These are phyloP conservation scores for Cicer judaicum DNA, from an alignment of 306 rosid genomes.

Conservation along the genomic window DNA sequence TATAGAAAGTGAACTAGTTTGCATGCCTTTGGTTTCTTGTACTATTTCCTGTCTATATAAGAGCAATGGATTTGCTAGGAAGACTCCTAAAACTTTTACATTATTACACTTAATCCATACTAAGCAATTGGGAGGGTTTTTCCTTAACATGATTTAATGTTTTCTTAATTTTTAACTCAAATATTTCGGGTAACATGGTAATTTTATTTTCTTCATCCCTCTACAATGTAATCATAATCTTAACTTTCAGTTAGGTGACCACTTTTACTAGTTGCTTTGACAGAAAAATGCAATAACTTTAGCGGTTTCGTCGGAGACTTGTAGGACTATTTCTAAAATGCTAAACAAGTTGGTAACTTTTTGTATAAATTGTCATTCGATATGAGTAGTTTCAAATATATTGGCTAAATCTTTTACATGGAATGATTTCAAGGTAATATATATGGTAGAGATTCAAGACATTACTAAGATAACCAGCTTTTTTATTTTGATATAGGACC, in stretches of 20 bases:
- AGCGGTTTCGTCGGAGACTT: conserved; percentile 70
- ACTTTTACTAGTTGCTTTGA: conserved; percentile 42
- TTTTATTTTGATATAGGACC: conserved; percentile 91
- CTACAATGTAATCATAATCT: conserved; percentile 26
- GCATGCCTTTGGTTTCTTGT: not conserved
- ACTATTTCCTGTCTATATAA: not conserved
- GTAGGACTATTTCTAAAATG: conserved; percentile 60
- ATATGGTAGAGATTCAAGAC: conserved; percentile 91
- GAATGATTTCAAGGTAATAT: conserved; percentile 68
- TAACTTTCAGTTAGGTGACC: conserved; percentile 5
- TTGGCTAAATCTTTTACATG: conserved; percentile 32
- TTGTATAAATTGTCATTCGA: conserved; percentile 32
- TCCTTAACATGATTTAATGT: conserved; percentile 27
- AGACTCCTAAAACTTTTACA: not conserved
- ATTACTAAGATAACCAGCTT: conserved; percentile 77
- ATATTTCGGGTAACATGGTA: conserved; percentile 59
- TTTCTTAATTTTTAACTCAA: conserved; percentile 24
- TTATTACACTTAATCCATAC: conserved; percentile 4
- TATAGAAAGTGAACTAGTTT: conserved; percentile 14
- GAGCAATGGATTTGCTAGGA: conserved; percentile 31
- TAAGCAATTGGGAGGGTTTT: not conserved
- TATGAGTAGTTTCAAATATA: conserved; percentile 35
- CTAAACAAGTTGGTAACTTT: conserved; percentile 72
- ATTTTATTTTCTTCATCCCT: conserved; percentile 29
- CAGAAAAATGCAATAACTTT: conserved; percentile 78